These are phyloP conservation scores for Clathrospora elynae DNA, from an alignment of 2,329 filamentous ascomycete species.

Conservation along the genomic window DNA sequence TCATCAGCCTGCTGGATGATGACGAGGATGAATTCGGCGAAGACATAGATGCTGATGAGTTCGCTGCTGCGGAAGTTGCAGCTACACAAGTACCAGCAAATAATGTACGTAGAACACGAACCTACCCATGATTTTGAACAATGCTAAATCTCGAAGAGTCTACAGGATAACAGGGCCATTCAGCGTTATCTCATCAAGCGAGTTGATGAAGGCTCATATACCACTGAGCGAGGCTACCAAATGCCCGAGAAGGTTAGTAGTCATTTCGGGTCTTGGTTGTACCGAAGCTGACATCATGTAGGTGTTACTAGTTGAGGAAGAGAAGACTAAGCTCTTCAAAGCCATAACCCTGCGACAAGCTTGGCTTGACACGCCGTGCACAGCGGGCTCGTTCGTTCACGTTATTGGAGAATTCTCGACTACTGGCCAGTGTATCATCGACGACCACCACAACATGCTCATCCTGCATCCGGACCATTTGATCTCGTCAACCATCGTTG, in stretches of 20 bases:
- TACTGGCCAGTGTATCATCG: slow-evolving; percentile 76
- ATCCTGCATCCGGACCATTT: slow-evolving; percentile 95
- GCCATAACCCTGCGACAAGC: slow-evolving; percentile 79
- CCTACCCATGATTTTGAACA: slow-evolving; percentile 23
- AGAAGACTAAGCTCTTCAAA: slow-evolving; percentile 68
- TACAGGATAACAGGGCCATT: slow-evolving; percentile 72
- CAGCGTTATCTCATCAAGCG: slow-evolving; percentile 84
- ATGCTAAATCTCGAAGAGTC: slow-evolving; percentile 72
- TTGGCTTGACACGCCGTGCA: slow-evolving; percentile 82
- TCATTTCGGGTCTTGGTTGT: neutral
- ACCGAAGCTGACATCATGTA: slow-evolving; percentile 50
- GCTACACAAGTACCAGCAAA: slow-evolving; percentile 68
- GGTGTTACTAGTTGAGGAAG: slow-evolving; percentile 82
- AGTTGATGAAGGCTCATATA: slow-evolving; percentile 71
- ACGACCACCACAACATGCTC: slow-evolving; percentile 81
- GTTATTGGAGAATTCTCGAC: slow-evolving; percentile 77
- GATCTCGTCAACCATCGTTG: slow-evolving; percentile 90
- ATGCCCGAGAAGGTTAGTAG: slow-evolving; percentile 71
- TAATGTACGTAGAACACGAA: slow-evolving; percentile 58
- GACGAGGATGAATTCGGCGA: slow-evolving; percentile 68
- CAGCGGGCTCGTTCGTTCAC: slow-evolving; percentile 78
- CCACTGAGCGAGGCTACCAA: slow-evolving; percentile 63
- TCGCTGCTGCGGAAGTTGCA: slow-evolving; percentile 69
- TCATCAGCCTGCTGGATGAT: slow-evolving; percentile 45
- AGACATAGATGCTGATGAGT: slow-evolving; percentile 72